Conservation (phyloP, 441 rosid species). For the Euphorbia corollata region DNA sequence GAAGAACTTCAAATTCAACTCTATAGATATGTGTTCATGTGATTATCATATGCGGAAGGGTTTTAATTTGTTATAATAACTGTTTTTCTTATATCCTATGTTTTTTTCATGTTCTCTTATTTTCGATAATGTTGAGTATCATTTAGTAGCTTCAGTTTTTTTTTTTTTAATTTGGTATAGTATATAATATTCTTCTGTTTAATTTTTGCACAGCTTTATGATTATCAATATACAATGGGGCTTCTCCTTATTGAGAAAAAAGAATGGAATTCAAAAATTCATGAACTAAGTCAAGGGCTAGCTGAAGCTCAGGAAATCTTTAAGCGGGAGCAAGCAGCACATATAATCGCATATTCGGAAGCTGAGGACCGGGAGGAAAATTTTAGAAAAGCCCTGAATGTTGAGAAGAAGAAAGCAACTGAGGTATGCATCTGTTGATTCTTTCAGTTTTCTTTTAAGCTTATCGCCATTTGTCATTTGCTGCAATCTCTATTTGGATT, state of each 20-base stretch:
- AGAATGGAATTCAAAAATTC: slow-evolving; percentile 48
- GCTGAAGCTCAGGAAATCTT: slow-evolving; percentile 61
- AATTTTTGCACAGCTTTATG: slow-evolving; percentile 43
- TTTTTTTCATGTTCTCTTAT: slow-evolving; percentile 3
- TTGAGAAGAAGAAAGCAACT: slow-evolving; percentile 51
- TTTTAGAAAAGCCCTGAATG: slow-evolving; percentile 48
- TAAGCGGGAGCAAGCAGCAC: slow-evolving; percentile 59
- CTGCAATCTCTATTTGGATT: not conserved
- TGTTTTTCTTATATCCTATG: not conserved
- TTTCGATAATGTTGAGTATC: not conserved
- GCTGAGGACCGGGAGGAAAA: slow-evolving; percentile 62
- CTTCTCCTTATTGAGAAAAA: slow-evolving; percentile 78
- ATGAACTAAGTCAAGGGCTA: slow-evolving; percentile 42
- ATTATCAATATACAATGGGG: slow-evolving; percentile 88
- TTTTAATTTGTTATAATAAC: not conserved
- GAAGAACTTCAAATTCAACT: not conserved
- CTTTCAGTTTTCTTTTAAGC: slow-evolving; percentile 1
- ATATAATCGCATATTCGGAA: slow-evolving; percentile 55
- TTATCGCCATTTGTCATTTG: not conserved
- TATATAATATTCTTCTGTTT: not conserved
- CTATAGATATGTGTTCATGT: too few species aligned
- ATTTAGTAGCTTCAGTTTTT: slow-evolving; percentile 1
- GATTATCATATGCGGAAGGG: not conserved
- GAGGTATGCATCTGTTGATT: slow-evolving; percentile 42
- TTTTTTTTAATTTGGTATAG: not conserved